These are phyloP conservation scores for Malassezia psittaci DNA, from an alignment of 1,284 basidiomycete species.

Conservation along the genomic window DNA sequence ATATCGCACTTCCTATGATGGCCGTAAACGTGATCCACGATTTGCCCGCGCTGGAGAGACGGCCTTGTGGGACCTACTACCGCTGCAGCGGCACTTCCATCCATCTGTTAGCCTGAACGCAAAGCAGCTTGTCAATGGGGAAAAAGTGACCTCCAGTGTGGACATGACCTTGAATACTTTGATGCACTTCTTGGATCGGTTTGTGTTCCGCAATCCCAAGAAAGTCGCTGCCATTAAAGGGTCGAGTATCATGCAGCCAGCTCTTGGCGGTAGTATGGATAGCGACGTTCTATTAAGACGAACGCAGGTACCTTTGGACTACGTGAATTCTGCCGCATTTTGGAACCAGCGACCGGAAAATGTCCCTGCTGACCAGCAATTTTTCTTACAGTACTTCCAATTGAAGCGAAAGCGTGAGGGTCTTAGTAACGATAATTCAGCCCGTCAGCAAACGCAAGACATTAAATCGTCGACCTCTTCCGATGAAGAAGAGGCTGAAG, in stretches of 20 bases:
- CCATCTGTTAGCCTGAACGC: constrained; percentile 81
- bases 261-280: constrained; percentile 50
- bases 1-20: constrained; percentile 25
- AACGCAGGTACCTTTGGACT: constrained; percentile 54
- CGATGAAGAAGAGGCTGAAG: constrained; percentile 38
- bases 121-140: constrained; percentile 67
- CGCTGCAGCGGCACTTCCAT: constrained; percentile 76
- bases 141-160: constrained; percentile 62
- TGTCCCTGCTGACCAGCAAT: constrained; percentile 66
- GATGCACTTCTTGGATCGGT: constrained; percentile 76
- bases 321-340: constrained; percentile 70
- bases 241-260: constrained; percentile 76
- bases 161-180: constrained; percentile 88
- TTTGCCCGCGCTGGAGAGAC: constrained; percentile 71
- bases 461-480: constrained; percentile 43
- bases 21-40: constrained; percentile 72
- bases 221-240: constrained; percentile 67
- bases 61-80: constrained; percentile 39
- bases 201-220: constrained; percentile 93
- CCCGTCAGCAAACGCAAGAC: constrained; percentile 17
- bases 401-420: constrained; percentile 33
- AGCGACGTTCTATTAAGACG: constrained; percentile 49
- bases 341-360: constrained; percentile 64
- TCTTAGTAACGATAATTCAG: neutral
- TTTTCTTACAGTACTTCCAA: constrained; percentile 47